Evolutionary conservation across 495 filamentous ascomycete genomes (phyloP), one percentile per base, ranked within the genome.

Genomic region (Entonaema liquescens): DNA sequence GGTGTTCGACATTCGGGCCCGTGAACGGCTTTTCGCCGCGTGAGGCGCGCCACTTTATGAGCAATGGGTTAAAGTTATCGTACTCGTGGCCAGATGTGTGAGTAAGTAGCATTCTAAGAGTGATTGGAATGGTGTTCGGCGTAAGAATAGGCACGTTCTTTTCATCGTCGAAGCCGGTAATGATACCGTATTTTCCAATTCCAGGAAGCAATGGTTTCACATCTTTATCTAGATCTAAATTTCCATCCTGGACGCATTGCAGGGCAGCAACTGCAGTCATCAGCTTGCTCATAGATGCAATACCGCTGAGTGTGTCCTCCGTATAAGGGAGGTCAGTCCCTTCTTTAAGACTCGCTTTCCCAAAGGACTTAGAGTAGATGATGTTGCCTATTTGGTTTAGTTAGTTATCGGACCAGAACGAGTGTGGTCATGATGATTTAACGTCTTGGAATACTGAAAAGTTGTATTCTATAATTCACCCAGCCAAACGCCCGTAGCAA

Each of bases 241-340:
- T 74, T 2, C 80, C 81, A 9, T 80, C 75, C 13, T 87, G 84
- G 15, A 88, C 81, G 67, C 83, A 85, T 73, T 85, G 80, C 9
- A 89, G 72, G 2, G 74, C 79, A 8, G 81, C 77, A 23, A 88
- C 75, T 21, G 79, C 76, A 17, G 83, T 82, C 38, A 85, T 76
- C 4, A 84, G 86, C 83, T 77, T 89, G 87, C 79, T 90, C 86
- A 55, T 89, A 80, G 36, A 92, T 62, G 21, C 77, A 31, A 80
- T 57, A 62, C 71, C 75, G 26, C 86, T 85, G 65, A 87, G 89
- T 28, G 92, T 89, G 67, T 82, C 69, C 7, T 76, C 60, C 12
- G 83, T 60, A 47, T 83, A 80, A 2, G 74, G 71, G 4, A 23
- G 28, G 23, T 70, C 31, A 8, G 4, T 29, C 26, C 71, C 71